A percentile compares a stretch with the other conserved stretches of the same genome.
These are phyloP conservation scores for Leishmania tarentolae DNA, from an alignment of 208 protist species.

Conservation along the genomic window DNA sequence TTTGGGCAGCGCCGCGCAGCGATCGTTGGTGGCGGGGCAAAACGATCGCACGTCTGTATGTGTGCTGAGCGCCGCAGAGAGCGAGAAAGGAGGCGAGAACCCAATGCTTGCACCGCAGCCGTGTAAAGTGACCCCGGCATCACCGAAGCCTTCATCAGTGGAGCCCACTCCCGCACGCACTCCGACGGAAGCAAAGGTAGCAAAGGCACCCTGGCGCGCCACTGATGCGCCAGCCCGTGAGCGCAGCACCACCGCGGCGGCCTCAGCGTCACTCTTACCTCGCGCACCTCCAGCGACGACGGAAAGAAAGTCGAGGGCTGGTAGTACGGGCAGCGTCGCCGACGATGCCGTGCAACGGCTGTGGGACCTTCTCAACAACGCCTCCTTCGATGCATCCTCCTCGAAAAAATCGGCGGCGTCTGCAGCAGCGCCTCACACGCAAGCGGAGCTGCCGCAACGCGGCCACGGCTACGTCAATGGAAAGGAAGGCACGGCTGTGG, in stretches of 20 bases:
- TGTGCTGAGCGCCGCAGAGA: constrained; percentile 28
- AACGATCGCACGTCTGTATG: constrained; percentile 28
- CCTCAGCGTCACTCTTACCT: neutral
- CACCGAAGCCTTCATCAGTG: neutral
- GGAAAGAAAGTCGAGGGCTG: neutral
- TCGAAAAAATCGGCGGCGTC: neutral
- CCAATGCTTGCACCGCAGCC: constrained; percentile 26
- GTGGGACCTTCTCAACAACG: constrained; percentile 2
- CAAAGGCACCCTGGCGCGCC: neutral
- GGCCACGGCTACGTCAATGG: neutral
- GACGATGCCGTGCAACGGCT: constrained; percentile 13
- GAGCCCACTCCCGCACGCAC: neutral
- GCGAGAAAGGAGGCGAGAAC: constrained; percentile 26
- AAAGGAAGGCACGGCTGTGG: neutral
- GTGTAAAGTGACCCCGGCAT: neutral
- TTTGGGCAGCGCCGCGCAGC: constrained; percentile 16
- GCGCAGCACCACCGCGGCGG: neutral
- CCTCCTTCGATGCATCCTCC: neutral
- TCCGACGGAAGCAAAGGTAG: neutral
- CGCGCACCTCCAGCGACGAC: neutral
- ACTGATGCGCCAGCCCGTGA: neutral
- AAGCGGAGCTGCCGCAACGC: neutral
- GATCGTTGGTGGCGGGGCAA: constrained; percentile 21
- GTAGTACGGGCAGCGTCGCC: no score
- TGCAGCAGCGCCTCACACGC: neutral